A percentile compares a stretch with the other conserved stretches of the same genome.
Conservation (phyloP, 441 rosid genomes). For the Biscutella laevigata region DNA sequence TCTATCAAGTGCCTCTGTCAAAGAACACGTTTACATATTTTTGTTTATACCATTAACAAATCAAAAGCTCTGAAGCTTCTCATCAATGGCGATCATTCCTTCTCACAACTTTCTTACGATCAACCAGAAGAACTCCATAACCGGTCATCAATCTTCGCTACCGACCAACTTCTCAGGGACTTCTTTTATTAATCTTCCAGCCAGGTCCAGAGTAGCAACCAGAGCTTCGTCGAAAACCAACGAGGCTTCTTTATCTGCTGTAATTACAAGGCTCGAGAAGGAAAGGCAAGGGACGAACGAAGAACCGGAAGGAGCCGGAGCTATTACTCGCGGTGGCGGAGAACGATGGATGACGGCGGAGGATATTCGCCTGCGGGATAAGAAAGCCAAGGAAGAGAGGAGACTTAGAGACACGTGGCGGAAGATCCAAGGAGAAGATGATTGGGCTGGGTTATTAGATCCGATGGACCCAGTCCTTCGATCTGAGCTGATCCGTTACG, state of each 20-base stretch:
- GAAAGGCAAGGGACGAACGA: slow-evolving; percentile 12
- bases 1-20: too few species aligned
- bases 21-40: too few species aligned
- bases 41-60: not conserved
- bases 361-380: slow-evolving; percentile 19
- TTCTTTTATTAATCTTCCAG: slow-evolving; percentile 4
- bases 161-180: not conserved
- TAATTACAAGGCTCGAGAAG: slow-evolving; percentile 27
- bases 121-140: not conserved
- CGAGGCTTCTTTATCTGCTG: slow-evolving; percentile 32
- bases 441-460: slow-evolving; percentile 50
- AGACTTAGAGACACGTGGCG: slow-evolving; percentile 39
- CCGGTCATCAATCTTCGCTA: not conserved
- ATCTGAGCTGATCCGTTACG: slow-evolving; percentile 56
- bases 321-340: too few species aligned
- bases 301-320: not conserved
- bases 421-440: slow-evolving; percentile 47
- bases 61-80: slow-evolving; percentile 18
- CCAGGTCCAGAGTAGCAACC: slow-evolving; percentile 1
- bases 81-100: slow-evolving; percentile 35
- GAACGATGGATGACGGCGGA: slow-evolving; percentile 26
- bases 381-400: slow-evolving; percentile 20
- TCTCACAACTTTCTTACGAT: slow-evolving; percentile 25
- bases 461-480: slow-evolving; percentile 52
- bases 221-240: slow-evolving; percentile 28